Conservation (phyloP, 805 yeast genomes). For the Blastobotrys mokoenaii region DNA sequence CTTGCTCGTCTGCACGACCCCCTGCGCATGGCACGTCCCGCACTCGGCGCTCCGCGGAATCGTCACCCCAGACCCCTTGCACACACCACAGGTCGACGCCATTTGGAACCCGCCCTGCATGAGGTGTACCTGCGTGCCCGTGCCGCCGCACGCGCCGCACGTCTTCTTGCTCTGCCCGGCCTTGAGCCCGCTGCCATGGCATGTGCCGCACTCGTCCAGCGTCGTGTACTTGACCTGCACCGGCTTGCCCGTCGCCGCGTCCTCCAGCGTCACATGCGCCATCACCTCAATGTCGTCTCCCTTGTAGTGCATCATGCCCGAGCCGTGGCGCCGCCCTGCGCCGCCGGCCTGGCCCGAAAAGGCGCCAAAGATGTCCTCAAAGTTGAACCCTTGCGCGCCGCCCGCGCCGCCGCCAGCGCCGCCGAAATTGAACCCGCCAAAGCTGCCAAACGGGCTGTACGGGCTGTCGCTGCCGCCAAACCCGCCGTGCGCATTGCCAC, state of each 20-base stretch:
- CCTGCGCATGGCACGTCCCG: slow-evolving; percentile 78
- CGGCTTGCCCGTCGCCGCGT: slow-evolving; percentile 73
- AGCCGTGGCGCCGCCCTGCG: slow-evolving; percentile 27
- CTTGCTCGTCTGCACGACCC: slow-evolving; percentile 61
- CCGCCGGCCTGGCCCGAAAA: slow-evolving; percentile 35
- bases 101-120: slow-evolving; percentile 92
- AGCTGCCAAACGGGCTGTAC: slow-evolving; percentile 30
- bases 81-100: slow-evolving; percentile 83
- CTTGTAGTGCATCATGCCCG: slow-evolving; percentile 60
- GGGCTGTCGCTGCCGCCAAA: slow-evolving; percentile 43
- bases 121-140: slow-evolving; percentile 81
- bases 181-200: slow-evolving; percentile 83
- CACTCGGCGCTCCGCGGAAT: slow-evolving; percentile 66
- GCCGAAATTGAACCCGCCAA: slow-evolving; percentile 30
- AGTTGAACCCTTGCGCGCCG: slow-evolving; percentile 34
- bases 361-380: slow-evolving; percentile 59
- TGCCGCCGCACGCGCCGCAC: slow-evolving; percentile 84
- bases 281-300: slow-evolving; percentile 85
- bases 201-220: slow-evolving; percentile 65
- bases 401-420: slow-evolving; percentile 33
- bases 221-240: slow-evolving; percentile 64
- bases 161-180: slow-evolving; percentile 64
- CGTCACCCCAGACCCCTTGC: slow-evolving; percentile 83
- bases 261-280: slow-evolving; percentile 70
- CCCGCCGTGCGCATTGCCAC: slow-evolving; percentile 40